These are phyloP conservation scores for Onygenales sp. DNA, from an alignment of 2,329 filamentous ascomycete species.

Conservation along the genomic window DNA sequence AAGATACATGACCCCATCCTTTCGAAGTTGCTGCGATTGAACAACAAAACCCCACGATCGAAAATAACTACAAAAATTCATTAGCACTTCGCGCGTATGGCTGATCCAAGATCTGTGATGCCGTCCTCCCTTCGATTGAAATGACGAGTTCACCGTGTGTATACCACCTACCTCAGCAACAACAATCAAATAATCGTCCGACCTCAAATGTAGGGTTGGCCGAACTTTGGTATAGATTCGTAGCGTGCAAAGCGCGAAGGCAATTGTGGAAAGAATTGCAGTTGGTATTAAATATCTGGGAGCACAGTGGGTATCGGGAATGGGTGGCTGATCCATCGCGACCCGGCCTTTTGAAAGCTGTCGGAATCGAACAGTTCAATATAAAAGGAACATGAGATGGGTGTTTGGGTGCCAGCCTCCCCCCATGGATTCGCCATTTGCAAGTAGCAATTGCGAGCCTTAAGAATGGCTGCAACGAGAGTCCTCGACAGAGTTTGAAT, in stretches of 20 bases:
- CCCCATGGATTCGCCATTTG: not conserved
- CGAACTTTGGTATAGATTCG: not conserved
- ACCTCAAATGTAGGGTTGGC: not conserved
- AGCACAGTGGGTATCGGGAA: not conserved
- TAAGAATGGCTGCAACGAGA: not conserved
- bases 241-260: not conserved
- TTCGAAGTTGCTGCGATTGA: not conserved
- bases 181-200: conserved; percentile 1
- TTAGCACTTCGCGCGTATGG: not conserved
- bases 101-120: not conserved
- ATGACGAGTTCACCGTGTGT: not conserved
- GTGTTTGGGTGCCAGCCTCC: not conserved
- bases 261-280: not conserved
- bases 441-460: not conserved
- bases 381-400: not conserved
- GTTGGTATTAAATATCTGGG: not conserved
- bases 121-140: not conserved
- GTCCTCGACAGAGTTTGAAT: not conserved
- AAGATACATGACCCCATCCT: not conserved
- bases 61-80: not conserved
- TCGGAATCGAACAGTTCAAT: not conserved
- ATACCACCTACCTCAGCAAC: not conserved
- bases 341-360: not conserved
- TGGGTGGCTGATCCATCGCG: not conserved
- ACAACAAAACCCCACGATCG: not conserved